Conservation (phyloP, 2,329 filamentous ascomycete species). For the Trichoderma sp. region DNA sequence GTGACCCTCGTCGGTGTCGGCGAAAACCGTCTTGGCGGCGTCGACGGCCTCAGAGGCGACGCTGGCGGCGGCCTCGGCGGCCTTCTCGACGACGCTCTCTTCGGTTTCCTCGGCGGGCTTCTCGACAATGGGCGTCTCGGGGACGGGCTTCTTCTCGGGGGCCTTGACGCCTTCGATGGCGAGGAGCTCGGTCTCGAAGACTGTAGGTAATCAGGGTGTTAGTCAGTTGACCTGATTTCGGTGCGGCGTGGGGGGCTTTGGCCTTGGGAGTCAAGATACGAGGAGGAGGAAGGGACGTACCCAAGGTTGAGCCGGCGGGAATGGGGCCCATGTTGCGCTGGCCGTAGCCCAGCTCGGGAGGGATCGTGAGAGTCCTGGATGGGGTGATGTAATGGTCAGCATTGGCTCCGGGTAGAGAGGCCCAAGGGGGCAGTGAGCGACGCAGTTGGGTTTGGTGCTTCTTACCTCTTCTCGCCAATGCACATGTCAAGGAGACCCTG, state of each 20-base stretch:
- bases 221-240: slow-evolving; percentile 27
- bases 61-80: slow-evolving; percentile 34
- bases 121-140: neutral
- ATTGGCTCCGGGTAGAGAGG: neutral
- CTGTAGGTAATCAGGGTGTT: slow-evolving; percentile 42
- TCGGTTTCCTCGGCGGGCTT: slow-evolving; percentile 23
- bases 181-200: slow-evolving; percentile 91
- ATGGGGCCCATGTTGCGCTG: slow-evolving; percentile 77
- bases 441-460: slow-evolving; percentile 4
- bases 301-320: slow-evolving; percentile 74
- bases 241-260: slow-evolving; percentile 25
- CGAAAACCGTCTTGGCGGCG: slow-evolving; percentile 53
- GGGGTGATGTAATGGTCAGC: slow-evolving; percentile 32
- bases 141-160: slow-evolving; percentile 35
- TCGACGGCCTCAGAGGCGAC: slow-evolving; percentile 35
- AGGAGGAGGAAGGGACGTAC: slow-evolving; percentile 48
- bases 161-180: slow-evolving; percentile 71
- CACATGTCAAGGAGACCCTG: slow-evolving; percentile 91
- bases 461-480: slow-evolving; percentile 80
- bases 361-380: slow-evolving; percentile 76
- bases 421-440: neutral
- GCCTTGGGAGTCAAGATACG: neutral
- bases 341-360: slow-evolving; percentile 85
- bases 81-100: slow-evolving; percentile 30
- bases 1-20: slow-evolving; percentile 62